Evolutionary conservation across 192 early-diverging fungal species (phyloP).

Genomic region (Piromyces finnis): DNA sequence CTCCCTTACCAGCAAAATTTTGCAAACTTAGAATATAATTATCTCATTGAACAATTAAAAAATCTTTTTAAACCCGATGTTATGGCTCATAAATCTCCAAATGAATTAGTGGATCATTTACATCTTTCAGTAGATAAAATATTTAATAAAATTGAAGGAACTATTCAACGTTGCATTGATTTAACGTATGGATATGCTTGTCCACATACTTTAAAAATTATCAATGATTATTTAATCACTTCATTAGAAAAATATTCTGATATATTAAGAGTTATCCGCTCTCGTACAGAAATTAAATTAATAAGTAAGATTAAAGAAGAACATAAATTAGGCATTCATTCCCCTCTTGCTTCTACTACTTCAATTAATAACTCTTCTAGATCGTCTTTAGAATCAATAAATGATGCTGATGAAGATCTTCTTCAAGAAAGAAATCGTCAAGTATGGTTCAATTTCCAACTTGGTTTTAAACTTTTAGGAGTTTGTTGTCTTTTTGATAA

Average conservation of each 20-base stretch:
- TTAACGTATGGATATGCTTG: constrained; percentile 47
- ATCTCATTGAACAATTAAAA: constrained; percentile 10
- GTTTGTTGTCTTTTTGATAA: constrained; percentile 19
- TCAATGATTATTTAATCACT: constrained; percentile 26
- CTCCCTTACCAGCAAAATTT: constrained; percentile 39
- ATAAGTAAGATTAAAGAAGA: constrained; percentile 16
- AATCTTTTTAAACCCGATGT: constrained; percentile 9
- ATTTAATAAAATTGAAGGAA: constrained; percentile 16
- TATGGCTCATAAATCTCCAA: constrained; percentile 11
- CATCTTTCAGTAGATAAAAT: constrained; percentile 12
- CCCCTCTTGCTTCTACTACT: background rate
- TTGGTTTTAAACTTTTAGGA: constrained; percentile 40
- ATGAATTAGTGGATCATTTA: constrained; percentile 24
- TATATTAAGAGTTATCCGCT: background rate
- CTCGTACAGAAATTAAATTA: constrained; percentile 12
- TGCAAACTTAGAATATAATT: constrained; percentile 25
- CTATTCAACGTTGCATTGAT: constrained; percentile 23
- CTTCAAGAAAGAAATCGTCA: constrained; percentile 19
- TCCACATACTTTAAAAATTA: constrained; percentile 22
- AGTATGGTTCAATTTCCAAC: constrained; percentile 43
- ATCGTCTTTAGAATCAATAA: background rate
- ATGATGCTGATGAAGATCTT: background rate
- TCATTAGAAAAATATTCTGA: constrained; percentile 19
- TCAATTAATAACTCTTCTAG: background rate
- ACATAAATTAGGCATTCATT: background rate